phyloP scores from a whole-genome alignment of 2,329 filamentous ascomycete genomes.

The Gliomastix tumulicola region DNA sequence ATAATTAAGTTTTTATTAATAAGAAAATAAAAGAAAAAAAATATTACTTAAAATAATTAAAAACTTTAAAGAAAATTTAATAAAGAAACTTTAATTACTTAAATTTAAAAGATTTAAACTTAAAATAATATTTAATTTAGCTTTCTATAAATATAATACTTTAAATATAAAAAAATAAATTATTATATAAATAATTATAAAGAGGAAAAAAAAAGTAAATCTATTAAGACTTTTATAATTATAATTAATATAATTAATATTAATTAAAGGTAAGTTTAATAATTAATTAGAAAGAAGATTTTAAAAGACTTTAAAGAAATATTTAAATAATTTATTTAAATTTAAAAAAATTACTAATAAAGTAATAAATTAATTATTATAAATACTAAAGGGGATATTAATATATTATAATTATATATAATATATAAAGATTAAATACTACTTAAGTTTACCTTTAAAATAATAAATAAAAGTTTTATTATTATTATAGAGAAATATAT shows the following conservation, averaged over 20 bases:
- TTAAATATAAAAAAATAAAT: background rate
- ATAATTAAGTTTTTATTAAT: conserved; percentile 1
- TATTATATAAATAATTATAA: background rate
- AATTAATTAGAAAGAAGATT: background rate
- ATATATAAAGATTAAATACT: conserved; percentile 2
- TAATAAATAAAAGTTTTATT: conserved; percentile 6
- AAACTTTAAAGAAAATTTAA: background rate
- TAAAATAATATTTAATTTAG: background rate
- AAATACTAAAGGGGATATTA: conserved; percentile 1
- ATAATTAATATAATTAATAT: no score
- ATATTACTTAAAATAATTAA: conserved; percentile 2
- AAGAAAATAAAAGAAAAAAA: background rate
- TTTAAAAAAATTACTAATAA: background rate
- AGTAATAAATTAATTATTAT: background rate
- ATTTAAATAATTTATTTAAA: background rate
- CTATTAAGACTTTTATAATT: no score
- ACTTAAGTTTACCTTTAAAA: background rate
- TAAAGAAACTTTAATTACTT: conserved; percentile 1
- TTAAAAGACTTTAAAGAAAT: background rate
- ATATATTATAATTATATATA: background rate
- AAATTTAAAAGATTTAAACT: background rate
- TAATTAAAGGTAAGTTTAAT: background rate
- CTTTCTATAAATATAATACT: conserved; percentile 2
- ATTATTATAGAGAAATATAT: conserved; percentile 1
- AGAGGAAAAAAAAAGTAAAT: no score